Base-by-base conservation (phyloP, 139 green algal species). In the Chlorella sp. region DNA sequence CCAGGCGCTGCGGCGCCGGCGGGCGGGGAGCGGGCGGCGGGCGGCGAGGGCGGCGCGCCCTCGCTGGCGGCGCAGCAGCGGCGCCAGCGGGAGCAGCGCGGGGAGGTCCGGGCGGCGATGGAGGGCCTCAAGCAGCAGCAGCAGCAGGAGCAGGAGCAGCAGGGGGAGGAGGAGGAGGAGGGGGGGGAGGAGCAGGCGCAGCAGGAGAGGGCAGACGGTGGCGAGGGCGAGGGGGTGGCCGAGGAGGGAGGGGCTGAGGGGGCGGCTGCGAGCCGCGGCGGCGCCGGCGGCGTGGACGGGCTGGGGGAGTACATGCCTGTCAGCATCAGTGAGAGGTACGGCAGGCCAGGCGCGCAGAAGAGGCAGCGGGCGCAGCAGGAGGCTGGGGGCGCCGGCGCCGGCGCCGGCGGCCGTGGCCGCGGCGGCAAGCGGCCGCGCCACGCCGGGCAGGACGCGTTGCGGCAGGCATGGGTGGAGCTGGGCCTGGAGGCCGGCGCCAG, bases 251-350 rank as follows among this genome's bases (percentile, higher is more conserved):
- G 42, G 14, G 51, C 21, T 40, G 23, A 6, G 17, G 6, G 1
- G 55, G 40, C 53, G 17, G 40, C 55, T n/a, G n/a, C 71, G 33
- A 33, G 27, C 7, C 42, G 27, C 27, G n/a, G 33, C 8, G 19
- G 14, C 4, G 21, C 33, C 15, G 36, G 8, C 23, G 62, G 8
- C 9, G 48, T 27, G 8, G 41, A 31, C 21, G 71, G 76, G 27
- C 45, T 77, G 35, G 79, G 72, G n/a, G 83, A 88, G 38, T 88
- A 81, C 43, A 36, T 88, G 77, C 83, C 83, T 19, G 69, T 88
- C 45, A 51, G 82, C 2, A 56, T 88, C 25, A 88, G 82, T 35
- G 76, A 82, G 50, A 33, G 60, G 40, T 87, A 87, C 31, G 62
- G 59, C 62, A 77, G 53, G 67, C n/a, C n/a, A n/a, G 46, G 36